Evolutionary conservation across 441 rosid genomes (phyloP), one percentile per base, ranked within the genome.

Genomic region (Syzygium malaccense): DNA sequence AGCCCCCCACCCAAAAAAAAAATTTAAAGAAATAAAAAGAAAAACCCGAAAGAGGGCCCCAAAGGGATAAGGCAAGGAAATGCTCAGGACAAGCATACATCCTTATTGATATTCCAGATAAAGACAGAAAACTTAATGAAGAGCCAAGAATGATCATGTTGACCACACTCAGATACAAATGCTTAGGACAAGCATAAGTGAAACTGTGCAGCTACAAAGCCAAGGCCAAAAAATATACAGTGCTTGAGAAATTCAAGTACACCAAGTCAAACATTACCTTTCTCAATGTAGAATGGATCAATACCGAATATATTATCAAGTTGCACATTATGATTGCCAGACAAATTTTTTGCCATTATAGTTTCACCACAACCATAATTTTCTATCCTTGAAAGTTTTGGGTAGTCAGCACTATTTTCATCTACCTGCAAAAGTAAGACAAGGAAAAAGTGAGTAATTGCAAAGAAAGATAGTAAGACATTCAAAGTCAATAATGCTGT

Each of bases 281-380:
- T 95, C 88, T 92, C 93, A 90, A 98, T 94, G 94, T 92, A 97
- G 91, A 98, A 98, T 13, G 99, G 99, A 89, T 92, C 85, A 41
- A 98, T 93, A 89, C 99, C 97, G 87, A 96, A 98, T 92, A 90
- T 71, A 86, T 93, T 90, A 83, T 93, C 96, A 88, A 89, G 88
- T 33, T 91, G 92, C 94, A 92, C 94, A 91, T 92, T 93, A 90
- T 92, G 91, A 87, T 89, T 88, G 90, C 91, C 87, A 68, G 92
- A 91, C 68, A 87, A 83, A 86, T 90, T 92, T 79, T 86, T 88
- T 90, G 87, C 88, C 87, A 90, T 87, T 91, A 90, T 91, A 90
- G 89, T 86, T 93, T 94, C 94, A 88, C 95, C 98, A 98, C 99
- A 98, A 86, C 99, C 97, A 93, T 95, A 98, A 87, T 91, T 94